Evolutionary conservation across 345 rosid species (phyloP).

Genomic region (Lagerstroemia speciosa): DNA sequence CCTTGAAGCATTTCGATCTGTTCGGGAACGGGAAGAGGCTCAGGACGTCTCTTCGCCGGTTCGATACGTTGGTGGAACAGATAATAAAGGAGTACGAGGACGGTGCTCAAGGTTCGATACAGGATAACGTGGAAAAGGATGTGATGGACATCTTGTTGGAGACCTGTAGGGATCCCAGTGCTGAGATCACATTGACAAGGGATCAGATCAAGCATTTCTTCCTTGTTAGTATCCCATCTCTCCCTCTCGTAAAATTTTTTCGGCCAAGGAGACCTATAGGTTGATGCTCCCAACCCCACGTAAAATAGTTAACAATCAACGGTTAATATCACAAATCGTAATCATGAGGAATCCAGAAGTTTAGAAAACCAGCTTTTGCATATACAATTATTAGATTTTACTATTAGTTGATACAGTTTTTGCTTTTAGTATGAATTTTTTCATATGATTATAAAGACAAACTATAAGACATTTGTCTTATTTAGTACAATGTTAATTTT

Average conservation of each 20-base stretch:
- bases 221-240: slow-evolving; percentile 31
- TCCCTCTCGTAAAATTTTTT: neutral
- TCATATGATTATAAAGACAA: too few species aligned
- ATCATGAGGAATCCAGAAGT: too few species aligned
- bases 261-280: too few species aligned
- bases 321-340: too few species aligned
- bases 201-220: slow-evolving; percentile 56
- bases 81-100: slow-evolving; percentile 33
- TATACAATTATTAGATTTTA: too few species aligned
- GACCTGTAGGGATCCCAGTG: slow-evolving; percentile 33
- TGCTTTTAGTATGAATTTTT: too few species aligned
- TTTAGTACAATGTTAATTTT: too few species aligned
- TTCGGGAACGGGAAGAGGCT: slow-evolving; percentile 36
- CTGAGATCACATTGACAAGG: slow-evolving; percentile 47
- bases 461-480: too few species aligned
- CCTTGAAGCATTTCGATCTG: slow-evolving; percentile 26
- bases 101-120: neutral
- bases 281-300: too few species aligned
- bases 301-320: too few species aligned
- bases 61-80: slow-evolving; percentile 27
- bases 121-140: slow-evolving; percentile 29
- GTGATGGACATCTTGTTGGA: slow-evolving; percentile 53
- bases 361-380: neutral
- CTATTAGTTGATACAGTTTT: too few species aligned
- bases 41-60: slow-evolving; percentile 16